Evolutionary conservation across 805 yeast genomes (phyloP).

Genomic region (Suhomyces vadensis): DNA sequence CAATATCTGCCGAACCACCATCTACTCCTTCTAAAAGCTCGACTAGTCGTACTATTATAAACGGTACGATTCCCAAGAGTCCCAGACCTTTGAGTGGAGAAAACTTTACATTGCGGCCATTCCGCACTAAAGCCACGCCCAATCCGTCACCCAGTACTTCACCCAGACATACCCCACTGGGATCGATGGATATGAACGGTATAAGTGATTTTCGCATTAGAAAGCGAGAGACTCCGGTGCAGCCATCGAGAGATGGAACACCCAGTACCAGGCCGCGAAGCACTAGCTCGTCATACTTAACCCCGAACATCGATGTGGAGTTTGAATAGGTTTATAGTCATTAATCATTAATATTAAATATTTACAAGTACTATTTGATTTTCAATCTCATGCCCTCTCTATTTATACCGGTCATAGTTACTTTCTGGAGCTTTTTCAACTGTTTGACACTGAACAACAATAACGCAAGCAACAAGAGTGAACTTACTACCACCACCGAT

Average conservation of each 20-base stretch:
- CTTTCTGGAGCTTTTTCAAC: constrained; percentile 65
- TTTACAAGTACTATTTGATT: not conserved
- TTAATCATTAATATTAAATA: constrained; percentile 3
- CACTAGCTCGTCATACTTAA: constrained; percentile 22
- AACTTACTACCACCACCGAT: constrained; percentile 41
- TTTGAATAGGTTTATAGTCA: constrained; percentile 21
- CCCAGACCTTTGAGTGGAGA: constrained; percentile 29
- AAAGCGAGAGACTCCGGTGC: constrained; percentile 3
- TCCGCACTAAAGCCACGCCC: constrained; percentile 43
- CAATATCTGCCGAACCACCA: constrained; percentile 14
- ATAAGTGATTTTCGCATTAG: constrained; percentile 5
- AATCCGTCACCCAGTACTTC: constrained; percentile 40
- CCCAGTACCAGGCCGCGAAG: constrained; percentile 15
- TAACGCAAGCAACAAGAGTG: constrained; percentile 45
- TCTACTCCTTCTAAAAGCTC: constrained; percentile 12
- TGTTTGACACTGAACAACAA: constrained; percentile 56
- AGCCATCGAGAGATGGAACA: not conserved
- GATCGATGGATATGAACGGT: constrained; percentile 13
- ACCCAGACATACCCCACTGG: constrained; percentile 30
- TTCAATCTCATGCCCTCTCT: constrained; percentile 11
- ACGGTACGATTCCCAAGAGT: constrained; percentile 14
- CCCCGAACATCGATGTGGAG: constrained; percentile 30
- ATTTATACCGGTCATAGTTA: constrained; percentile 61
- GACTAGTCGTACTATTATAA: constrained; percentile 7
- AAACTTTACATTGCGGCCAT: constrained; percentile 41